Conservation (phyloP, 1,284 basidiomycete species). For the Flammula alnicola region DNA sequence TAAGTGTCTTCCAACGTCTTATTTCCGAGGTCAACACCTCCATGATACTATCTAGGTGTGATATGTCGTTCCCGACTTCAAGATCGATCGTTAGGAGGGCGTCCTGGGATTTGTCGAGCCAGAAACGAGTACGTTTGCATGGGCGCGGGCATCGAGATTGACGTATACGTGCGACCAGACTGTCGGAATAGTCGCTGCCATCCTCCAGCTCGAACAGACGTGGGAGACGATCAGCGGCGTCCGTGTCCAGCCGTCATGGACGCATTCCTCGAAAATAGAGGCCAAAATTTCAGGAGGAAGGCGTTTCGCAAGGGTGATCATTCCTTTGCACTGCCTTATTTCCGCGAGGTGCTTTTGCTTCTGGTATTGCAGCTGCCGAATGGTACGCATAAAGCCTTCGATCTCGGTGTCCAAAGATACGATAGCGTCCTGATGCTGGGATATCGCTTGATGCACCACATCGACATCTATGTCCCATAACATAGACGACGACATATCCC, state of each 20-base stretch:
- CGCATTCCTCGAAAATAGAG: constrained; percentile 56
- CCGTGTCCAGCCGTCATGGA: constrained; percentile 54
- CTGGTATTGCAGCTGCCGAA: constrained; percentile 49
- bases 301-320: constrained; percentile 59
- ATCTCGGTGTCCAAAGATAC: constrained; percentile 47
- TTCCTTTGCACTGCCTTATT: constrained; percentile 50
- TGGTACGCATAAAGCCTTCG: constrained; percentile 40
- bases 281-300: constrained; percentile 61
- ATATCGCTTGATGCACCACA: constrained; percentile 34
- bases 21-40: constrained; percentile 43
- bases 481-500: constrained; percentile 6
- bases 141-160: constrained; percentile 49
- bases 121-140: constrained; percentile 48
- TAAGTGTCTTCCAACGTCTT: constrained; percentile 50
- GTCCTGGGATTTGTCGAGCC: constrained; percentile 50
- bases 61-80: constrained; percentile 37
- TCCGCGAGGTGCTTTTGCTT: constrained; percentile 44
- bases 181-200: constrained; percentile 51
- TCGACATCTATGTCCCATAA: constrained; percentile 22
- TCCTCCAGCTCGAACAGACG: constrained; percentile 65
- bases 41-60: constrained; percentile 39
- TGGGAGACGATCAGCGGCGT: constrained; percentile 61
- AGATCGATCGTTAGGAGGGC: constrained; percentile 45
- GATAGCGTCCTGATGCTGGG: constrained; percentile 46
- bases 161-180: constrained; percentile 65